Conservation (phyloP, 495 filamentous ascomycete genomes). For the Xylaria longipes region DNA sequence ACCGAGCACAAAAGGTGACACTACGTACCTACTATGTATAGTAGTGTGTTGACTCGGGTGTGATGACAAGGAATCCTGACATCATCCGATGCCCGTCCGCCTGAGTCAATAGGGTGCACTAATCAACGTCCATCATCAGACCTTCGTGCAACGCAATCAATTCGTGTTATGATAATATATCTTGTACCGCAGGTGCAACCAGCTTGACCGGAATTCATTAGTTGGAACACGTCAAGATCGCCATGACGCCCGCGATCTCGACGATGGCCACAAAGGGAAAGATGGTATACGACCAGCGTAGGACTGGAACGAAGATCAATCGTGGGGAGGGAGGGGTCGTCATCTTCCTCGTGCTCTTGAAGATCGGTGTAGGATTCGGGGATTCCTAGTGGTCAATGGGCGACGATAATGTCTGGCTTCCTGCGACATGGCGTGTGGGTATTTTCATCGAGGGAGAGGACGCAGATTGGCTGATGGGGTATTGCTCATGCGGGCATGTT, state of each 20-base stretch:
- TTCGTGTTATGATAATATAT: constrained; percentile 1
- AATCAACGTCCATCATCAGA: constrained; percentile 11
- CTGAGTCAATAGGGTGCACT: not conserved
- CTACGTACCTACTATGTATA: constrained; percentile 10
- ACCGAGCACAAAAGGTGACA: constrained; percentile 16
- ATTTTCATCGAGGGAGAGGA: not conserved
- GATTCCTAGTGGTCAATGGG: constrained; percentile 24
- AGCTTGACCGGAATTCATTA: constrained; percentile 4
- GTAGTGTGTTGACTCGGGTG: not conserved
- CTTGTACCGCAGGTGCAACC: not conserved
- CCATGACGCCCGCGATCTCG: not conserved
- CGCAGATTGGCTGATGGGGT: constrained; percentile 13
- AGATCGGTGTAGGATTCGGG: constrained; percentile 20
- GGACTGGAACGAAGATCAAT: constrained; percentile 24
- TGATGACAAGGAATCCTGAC: constrained; percentile 1
- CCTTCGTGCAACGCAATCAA: not conserved
- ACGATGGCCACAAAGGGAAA: constrained; percentile 10
- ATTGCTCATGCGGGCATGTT: constrained; percentile 7
- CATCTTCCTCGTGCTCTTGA: constrained; percentile 12
- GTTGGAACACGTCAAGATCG: constrained; percentile 24
- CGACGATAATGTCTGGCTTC: constrained; percentile 19
- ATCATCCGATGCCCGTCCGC: constrained; percentile 6
- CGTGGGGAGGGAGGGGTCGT: constrained; percentile 17
- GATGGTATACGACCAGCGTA: constrained; percentile 10
- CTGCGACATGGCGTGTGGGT: constrained; percentile 23